A percentile compares a stretch with the other conserved stretches of the same genome.
phyloP scores from a whole-genome alignment of 805 yeast genomes.

The Yamadazyma sp. region DNA sequence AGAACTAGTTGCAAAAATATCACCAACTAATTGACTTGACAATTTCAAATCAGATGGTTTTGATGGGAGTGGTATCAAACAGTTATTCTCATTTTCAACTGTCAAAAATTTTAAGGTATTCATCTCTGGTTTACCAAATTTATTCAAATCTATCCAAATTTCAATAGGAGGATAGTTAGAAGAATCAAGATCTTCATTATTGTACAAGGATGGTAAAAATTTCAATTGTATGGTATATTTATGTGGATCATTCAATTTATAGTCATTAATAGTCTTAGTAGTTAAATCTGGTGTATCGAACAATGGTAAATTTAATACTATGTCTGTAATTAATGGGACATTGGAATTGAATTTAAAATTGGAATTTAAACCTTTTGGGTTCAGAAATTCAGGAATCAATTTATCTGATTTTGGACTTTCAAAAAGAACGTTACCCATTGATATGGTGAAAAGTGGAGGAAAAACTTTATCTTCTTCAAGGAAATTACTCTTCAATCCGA shows the following conservation, averaged over 20 bases:
- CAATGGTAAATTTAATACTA: slow-evolving; percentile 27
- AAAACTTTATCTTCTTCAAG: slow-evolving; percentile 15
- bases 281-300: slow-evolving; percentile 14
- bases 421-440: slow-evolving; percentile 40
- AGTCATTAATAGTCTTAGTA: slow-evolving; percentile 20
- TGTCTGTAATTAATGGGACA: slow-evolving; percentile 30
- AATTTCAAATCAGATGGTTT: slow-evolving; percentile 44
- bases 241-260: slow-evolving; percentile 24
- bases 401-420: slow-evolving; percentile 16
- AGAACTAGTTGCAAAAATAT: slow-evolving; percentile 18
- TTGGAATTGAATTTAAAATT: slow-evolving; percentile 31
- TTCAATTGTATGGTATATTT: slow-evolving; percentile 43
- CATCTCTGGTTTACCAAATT: slow-evolving; percentile 31
- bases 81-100: slow-evolving; percentile 43
- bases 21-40: slow-evolving; percentile 35
- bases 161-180: slow-evolving; percentile 51
- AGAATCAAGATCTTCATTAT: slow-evolving; percentile 13
- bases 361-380: neutral
- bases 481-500: slow-evolving; percentile 2
- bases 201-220: slow-evolving; percentile 35
- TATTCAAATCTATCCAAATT: slow-evolving; percentile 48
- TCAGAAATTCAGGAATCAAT: slow-evolving; percentile 11
- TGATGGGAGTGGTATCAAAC: slow-evolving; percentile 42
- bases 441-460: slow-evolving; percentile 30
- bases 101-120: slow-evolving; percentile 41